Percentiles rank a stretch among this genome's conserved stretches.
Evolutionary conservation across 805 yeast species (phyloP).

Genomic region (Torulaspora quercuum): DNA sequence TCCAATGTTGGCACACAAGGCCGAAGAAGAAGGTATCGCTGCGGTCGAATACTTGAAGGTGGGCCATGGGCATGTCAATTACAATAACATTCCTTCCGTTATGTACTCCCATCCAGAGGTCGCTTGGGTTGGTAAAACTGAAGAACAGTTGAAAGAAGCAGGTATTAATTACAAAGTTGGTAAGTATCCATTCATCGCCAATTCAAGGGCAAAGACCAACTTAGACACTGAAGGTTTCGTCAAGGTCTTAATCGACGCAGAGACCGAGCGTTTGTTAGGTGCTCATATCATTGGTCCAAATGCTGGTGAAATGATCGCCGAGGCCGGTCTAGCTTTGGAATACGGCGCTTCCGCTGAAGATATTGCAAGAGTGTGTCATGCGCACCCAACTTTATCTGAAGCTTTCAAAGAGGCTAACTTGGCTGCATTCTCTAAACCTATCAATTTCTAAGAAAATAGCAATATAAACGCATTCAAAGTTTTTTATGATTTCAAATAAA

Average conservation of each 20-base stretch:
- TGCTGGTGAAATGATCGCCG: conserved; percentile 99
- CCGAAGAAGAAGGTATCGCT: conserved; percentile 99
- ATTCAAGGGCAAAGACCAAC: conserved; percentile 99
- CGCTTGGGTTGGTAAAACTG: conserved; percentile 98
- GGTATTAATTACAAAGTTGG: conserved; percentile 92
- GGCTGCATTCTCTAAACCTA: conserved; percentile 86
- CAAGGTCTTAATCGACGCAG: conserved; percentile 92
- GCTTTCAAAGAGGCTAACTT: conserved; percentile 98
- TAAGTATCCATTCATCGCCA: conserved; percentile 97
- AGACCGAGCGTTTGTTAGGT: conserved; percentile 94
- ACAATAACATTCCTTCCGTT: conserved; percentile 95
- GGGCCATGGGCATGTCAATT: conserved; percentile 98
- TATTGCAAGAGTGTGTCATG: conserved; percentile 95
- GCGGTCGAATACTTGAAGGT: conserved; percentile 90
- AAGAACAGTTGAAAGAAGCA: conserved; percentile 88
- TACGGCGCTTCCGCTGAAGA: conserved; percentile 99
- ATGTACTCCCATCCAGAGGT: conserved; percentile 99
- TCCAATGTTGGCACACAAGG: conserved; percentile 99
- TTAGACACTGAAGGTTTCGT: conserved; percentile 96
- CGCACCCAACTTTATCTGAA: conserved; percentile 97
- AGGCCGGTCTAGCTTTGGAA: conserved; percentile 95
- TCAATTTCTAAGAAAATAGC: conserved; percentile 63
- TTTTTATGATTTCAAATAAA: conserved; percentile 4
- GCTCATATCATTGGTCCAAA: conserved; percentile 96
- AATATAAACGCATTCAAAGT: no score